phyloP scores from a whole-genome alignment of 2,329 filamentous ascomycete genomes.

The Orbilia oligospora region DNA sequence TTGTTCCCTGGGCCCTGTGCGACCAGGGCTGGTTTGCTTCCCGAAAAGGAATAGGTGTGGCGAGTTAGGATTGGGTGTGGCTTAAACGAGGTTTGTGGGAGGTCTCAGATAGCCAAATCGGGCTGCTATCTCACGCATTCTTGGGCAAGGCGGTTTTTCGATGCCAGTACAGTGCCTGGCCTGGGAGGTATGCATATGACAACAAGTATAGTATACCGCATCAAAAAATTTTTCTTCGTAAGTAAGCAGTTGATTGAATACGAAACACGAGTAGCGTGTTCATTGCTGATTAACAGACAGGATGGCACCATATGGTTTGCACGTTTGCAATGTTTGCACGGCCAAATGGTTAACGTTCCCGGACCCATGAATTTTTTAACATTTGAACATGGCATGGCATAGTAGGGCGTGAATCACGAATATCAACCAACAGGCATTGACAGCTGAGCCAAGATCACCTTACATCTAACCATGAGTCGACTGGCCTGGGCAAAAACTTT shows the following conservation, averaged over 20 bases:
- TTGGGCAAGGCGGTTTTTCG: conserved; percentile 22
- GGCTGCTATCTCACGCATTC: conserved; percentile 29
- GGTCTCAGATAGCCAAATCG: conserved; percentile 18
- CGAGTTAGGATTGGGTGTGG: conserved; percentile 20
- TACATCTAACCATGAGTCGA: background rate
- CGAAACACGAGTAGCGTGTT: conserved; percentile 18
- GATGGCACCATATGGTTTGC: no score
- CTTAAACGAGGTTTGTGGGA: conserved; percentile 28
- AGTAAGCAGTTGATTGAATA: conserved; percentile 3
- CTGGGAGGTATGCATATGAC: background rate
- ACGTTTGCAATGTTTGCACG: no score
- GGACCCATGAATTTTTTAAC: background rate
- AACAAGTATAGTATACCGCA: background rate
- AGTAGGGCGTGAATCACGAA: conserved; percentile 7
- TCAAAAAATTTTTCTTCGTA: background rate
- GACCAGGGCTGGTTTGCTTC: background rate
- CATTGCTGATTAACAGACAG: background rate
- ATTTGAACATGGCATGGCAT: no score
- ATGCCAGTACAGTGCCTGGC: background rate
- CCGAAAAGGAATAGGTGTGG: conserved; percentile 9
- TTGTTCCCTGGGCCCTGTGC: conserved; percentile 15
- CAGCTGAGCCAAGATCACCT: background rate
- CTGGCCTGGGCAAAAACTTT: background rate
- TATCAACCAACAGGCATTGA: background rate
- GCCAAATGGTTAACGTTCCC: background rate